These are phyloP conservation scores for Geranium brycei DNA, from an alignment of 345 rosid genomes.

Conservation along the genomic window DNA sequence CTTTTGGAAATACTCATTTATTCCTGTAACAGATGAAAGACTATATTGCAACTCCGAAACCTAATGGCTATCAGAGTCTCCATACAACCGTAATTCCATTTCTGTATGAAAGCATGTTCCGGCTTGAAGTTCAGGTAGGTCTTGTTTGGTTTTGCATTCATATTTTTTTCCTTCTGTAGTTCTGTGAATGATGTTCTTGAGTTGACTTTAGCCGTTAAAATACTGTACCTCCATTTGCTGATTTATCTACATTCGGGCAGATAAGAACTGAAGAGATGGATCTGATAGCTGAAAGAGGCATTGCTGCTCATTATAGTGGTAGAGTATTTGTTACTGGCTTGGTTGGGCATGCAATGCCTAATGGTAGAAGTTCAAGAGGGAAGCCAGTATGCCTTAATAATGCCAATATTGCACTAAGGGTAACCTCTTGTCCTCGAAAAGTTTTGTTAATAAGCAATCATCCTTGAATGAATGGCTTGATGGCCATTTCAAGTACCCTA, in stretches of 20 bases:
- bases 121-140: conserved; percentile 75
- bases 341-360: conserved; percentile 57
- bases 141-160: conserved; percentile 7
- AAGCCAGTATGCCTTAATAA: conserved; percentile 73
- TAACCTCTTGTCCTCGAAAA: conserved; percentile 21
- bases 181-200: not conserved
- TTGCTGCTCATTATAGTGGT: conserved; percentile 96
- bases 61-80: conserved; percentile 97
- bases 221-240: conserved; percentile 2
- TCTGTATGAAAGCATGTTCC: conserved; percentile 83
- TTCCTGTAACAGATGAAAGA: conserved; percentile 66
- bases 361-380: conserved; percentile 60
- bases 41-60: conserved; percentile 96
- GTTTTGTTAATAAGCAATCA: conserved; percentile 5
- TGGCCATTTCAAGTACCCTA: conserved; percentile 8
- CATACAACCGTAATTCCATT: conserved; percentile 86
- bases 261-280: conserved; percentile 98
- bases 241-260: conserved; percentile 27
- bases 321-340: conserved; percentile 58
- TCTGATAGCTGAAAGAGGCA: conserved; percentile 92
- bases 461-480: conserved; percentile 9
- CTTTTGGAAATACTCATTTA: conserved; percentile 8
- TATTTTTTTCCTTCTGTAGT: not conserved
- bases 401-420: conserved; percentile 92
- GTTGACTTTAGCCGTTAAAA: not conserved